Percentiles rank a stretch among this genome's conserved stretches.
Conservation (phyloP, 306 rosid species). For the Fagus sylvatica region DNA sequence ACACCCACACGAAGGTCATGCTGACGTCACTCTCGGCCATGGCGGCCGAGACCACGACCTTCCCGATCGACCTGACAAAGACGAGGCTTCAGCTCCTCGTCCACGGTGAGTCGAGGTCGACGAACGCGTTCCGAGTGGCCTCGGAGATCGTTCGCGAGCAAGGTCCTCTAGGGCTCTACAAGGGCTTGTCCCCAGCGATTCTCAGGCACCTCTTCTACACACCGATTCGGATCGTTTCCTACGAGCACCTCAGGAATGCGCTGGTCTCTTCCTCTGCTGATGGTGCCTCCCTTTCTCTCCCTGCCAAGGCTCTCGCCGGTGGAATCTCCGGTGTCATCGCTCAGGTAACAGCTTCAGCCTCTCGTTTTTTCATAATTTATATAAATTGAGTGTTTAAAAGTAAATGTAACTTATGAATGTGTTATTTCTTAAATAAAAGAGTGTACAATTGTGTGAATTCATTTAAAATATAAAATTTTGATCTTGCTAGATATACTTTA, state of each 20-base stretch:
- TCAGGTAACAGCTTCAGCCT: conserved; percentile 53
- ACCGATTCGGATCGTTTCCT: conserved; percentile 75
- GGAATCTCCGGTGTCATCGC: conserved; percentile 76
- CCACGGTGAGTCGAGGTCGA: conserved; percentile 67
- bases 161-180: conserved; percentile 70
- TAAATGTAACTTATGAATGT: too few relatives aligned
- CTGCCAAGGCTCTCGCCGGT: conserved; percentile 61
- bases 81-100: conserved; percentile 72
- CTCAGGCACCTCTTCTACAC: conserved; percentile 76
- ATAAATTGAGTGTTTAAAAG: too few relatives aligned
- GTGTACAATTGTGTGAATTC: too few relatives aligned
- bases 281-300: conserved; percentile 47
- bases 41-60: conserved; percentile 88
- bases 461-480: too few relatives aligned
- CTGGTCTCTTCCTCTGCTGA: conserved; percentile 24
- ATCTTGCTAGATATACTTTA: too few relatives aligned
- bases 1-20: conserved; percentile 44
- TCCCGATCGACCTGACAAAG: conserved; percentile 79
- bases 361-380: background rate
- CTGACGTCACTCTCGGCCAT: conserved; percentile 69
- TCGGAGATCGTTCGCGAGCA: conserved; percentile 52
- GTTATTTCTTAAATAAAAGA: too few relatives aligned
- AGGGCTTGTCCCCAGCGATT: conserved; percentile 83
- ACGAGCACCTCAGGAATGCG: conserved; percentile 60
- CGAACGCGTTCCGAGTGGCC: conserved; percentile 59